Evolutionary conservation across 805 yeast species (phyloP).

Genomic region (Wilhelminamyces savonicus): DNA sequence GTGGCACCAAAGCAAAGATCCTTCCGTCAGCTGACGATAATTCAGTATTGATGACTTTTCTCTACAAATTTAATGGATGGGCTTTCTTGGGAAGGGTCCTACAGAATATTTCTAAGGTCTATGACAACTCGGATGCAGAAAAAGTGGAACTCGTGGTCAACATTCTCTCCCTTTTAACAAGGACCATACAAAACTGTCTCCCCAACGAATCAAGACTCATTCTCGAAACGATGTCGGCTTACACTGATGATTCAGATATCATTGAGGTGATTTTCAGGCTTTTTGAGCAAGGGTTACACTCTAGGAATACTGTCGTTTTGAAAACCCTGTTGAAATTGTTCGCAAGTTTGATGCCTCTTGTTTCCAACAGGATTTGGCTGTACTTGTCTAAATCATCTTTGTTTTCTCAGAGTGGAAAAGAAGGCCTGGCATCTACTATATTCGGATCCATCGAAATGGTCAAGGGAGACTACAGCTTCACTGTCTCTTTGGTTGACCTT

Average conservation of each 20-base stretch:
- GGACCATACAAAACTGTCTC: conserved; percentile 36
- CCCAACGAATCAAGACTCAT: conserved; percentile 10
- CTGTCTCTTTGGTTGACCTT: conserved; percentile 53
- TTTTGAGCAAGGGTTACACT: conserved; percentile 62
- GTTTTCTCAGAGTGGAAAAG: conserved; percentile 52
- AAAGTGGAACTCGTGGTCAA: conserved; percentile 37
- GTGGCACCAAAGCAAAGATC: conserved; percentile 65
- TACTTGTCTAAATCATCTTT: conserved; percentile 63
- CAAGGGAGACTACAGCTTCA: conserved; percentile 59
- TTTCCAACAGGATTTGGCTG: conserved; percentile 73
- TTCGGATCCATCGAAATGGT: conserved; percentile 71
- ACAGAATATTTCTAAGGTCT: conserved; percentile 50
- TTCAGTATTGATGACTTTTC: conserved; percentile 52
- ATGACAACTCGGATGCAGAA: conserved; percentile 30
- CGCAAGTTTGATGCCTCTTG: conserved; percentile 38
- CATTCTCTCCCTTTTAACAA: conserved; percentile 46
- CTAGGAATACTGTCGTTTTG: conserved; percentile 42
- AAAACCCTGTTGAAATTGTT: conserved; percentile 45
- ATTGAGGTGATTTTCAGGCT: conserved; percentile 56
- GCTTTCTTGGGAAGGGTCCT: conserved; percentile 72
- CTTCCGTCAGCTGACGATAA: conserved; percentile 41
- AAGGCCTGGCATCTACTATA: conserved; percentile 55
- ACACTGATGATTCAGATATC: conserved; percentile 52
- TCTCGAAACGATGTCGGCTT: conserved; percentile 39
- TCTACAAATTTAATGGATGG: conserved; percentile 81